Evolutionary conservation across 495 filamentous ascomycete species (phyloP), one percentile per base, ranked within the genome.

Genomic region (Penicillium angulare): DNA sequence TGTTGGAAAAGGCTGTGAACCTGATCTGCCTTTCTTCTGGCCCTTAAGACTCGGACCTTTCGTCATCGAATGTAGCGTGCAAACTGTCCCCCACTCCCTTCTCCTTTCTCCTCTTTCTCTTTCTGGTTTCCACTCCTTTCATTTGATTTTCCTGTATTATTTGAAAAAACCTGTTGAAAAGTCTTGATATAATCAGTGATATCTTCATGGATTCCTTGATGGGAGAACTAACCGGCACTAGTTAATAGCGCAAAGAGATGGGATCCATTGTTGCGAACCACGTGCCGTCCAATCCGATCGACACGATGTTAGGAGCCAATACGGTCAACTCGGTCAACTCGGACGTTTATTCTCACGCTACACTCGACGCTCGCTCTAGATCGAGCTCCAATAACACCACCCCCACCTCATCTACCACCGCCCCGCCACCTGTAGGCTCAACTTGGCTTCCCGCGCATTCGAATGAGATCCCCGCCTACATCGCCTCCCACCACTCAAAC

Each of bases 221-320:
- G n/a, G n/a, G n/a, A n/a, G n/a, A n/a, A n/a, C n/a, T n/a, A n/a
- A n/a, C n/a, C n/a, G n/a, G n/a, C n/a, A n/a, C n/a, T n/a, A n/a
- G n/a, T n/a, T n/a, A n/a, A n/a, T n/a, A 40, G 27, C 20, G 21
- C 23, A 43, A 21, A 29, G 24, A 26, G 57, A 79, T 79, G 71
- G 73, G 70, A 64, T 73, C 72, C 52, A 65, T 75, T 43, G 52
- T 71, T 35, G 50, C 77, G 59, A 69, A 79, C 62, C 70, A 73
- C 49, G 65, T 75, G 64, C 72, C 65, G 61, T 67, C 70, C 61
- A 63, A 79, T 61, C 65, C 68, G 59, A 52, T 61, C 61, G 63
- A 71, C 53, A 74, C 64, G 61, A 82, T 81, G 78, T 69, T 80
- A 50, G 77, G 73, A 67, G 72, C n/a, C n/a, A n/a, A n/a, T n/a